phyloP scores from a whole-genome alignment of 805 yeast genomes.

The Scheffersomyces coipomensis region DNA sequence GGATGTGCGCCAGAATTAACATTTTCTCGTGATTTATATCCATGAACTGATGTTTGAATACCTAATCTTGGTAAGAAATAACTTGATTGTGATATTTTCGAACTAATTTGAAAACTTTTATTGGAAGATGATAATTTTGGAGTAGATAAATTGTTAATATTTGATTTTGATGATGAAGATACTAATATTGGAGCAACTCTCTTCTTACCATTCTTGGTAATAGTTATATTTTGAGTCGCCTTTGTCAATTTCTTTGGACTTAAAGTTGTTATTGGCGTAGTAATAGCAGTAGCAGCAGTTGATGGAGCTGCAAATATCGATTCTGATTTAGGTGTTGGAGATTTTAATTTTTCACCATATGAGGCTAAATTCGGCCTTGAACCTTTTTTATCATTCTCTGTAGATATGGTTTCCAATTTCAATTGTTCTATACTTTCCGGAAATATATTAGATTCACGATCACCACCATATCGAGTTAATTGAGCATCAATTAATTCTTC shows the following conservation, averaged over 20 bases:
- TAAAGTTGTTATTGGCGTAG: slow-evolving; percentile 1
- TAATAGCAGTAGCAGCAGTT: not conserved
- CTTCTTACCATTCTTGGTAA: slow-evolving; percentile 75
- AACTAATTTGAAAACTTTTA: slow-evolving; percentile 15
- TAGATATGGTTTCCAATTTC: slow-evolving; percentile 63
- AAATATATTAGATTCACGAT: slow-evolving; percentile 76
- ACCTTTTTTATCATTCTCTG: slow-evolving; percentile 8
- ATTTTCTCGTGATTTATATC: slow-evolving; percentile 32
- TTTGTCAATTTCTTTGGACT: slow-evolving; percentile 11
- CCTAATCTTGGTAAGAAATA: slow-evolving; percentile 62
- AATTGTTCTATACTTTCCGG: slow-evolving; percentile 87
- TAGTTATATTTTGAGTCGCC: slow-evolving; percentile 46
- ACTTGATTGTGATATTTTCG: slow-evolving; percentile 44
- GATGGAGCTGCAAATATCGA: not conserved
- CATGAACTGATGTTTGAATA: slow-evolving; percentile 61
- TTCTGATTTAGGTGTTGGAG: not conserved
- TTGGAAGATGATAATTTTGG: slow-evolving; percentile 1
- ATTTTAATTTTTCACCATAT: not conserved
- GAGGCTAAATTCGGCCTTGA: too few species aligned
- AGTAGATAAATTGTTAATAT: not conserved
- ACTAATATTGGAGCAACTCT: slow-evolving; percentile 71
- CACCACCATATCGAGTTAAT: slow-evolving; percentile 83
- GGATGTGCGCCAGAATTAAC: not conserved
- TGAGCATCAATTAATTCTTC: slow-evolving; percentile 64
- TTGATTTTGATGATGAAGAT: slow-evolving; percentile 33